Base-by-base conservation (phyloP, 1,139 yeast species). In the Magnusiomyces magnusii region DNA sequence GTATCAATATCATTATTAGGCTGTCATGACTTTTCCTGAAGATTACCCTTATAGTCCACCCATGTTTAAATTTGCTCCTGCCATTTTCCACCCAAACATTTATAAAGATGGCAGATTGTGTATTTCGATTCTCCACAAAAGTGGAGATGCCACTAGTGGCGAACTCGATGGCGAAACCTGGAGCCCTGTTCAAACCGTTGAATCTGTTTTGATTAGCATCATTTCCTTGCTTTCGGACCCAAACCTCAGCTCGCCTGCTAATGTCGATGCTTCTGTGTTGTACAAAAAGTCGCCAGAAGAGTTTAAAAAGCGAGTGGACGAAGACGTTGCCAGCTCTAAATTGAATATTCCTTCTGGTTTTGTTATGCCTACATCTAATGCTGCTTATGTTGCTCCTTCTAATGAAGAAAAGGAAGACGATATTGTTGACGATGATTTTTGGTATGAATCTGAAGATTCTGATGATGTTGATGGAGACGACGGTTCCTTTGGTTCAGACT, bases 161-260 rank as follows among this genome's bases (percentile, higher is more conserved):
- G 97, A 91, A 71, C 95, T 92, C 3, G 97, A 90, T 67, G 85
- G 86, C 61, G 98, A 74, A 65, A 73, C 76, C 27, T 92, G 98
- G 98, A 84, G 93, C 51, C 98, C 98, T 0, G 97, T 96, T 2
- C 98, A 92, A 75, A 86, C 95, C 17, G 98, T 90, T 10, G 98
- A 92, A 73, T 80, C 89, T 50, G 97, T 92, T 13, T 80, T 92
- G 68, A 87, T 92, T 62, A 87, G 96, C 54, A 92, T 92, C 66
- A 88, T 92, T 47, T 89, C 97, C 3, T 79, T 92, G 60, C 80
- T 92, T 67, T 96, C 91, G 69, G 97, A 92, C 73, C 98, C 98
- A 58, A 92, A 92, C 73, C 89, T 86, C 57, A 83, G 85, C 60
- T 87, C 96, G 3, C 98, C 99, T 2, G 99, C 99, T 7, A 93